Evolutionary conservation across 78 protist species (phyloP).

Genomic region (Dictyostelium brefeldianum): DNA sequence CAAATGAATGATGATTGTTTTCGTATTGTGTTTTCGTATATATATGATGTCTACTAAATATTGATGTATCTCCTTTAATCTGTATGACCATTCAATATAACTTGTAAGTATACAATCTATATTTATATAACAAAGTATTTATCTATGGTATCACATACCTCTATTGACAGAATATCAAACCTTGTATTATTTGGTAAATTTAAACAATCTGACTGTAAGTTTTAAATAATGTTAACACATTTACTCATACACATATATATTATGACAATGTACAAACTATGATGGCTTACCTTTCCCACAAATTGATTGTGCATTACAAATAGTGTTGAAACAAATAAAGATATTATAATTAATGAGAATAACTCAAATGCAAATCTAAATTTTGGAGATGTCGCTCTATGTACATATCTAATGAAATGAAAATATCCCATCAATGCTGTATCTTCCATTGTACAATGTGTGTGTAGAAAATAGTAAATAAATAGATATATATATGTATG

Average conservation of each 20-base stretch:
- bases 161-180: not conserved
- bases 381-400: conserved; percentile 47
- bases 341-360: conserved; percentile 24
- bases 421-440: conserved; percentile 39
- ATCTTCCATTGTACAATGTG: too few species aligned
- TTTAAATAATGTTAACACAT: too few species aligned
- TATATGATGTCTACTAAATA: conserved; percentile 1
- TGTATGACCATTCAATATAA: too few species aligned
- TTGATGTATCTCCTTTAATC: conserved; percentile 14
- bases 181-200: conserved; percentile 17
- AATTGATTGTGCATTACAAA: conserved; percentile 53
- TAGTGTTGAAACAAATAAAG: conserved; percentile 33
- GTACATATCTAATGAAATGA: conserved; percentile 55
- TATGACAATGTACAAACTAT: not conserved
- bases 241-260: not conserved
- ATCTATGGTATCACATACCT: not conserved
- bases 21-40: not conserved
- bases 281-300: conserved; percentile 35
- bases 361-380: conserved; percentile 34
- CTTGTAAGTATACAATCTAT: too few species aligned
- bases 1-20: not conserved
- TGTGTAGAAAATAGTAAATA: too few species aligned
- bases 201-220: not conserved
- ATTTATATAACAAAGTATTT: too few species aligned
- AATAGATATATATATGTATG: too few species aligned